Conservation (phyloP, 2,329 filamentous ascomycete genomes). For the Aspergillus chevalieri region DNA sequence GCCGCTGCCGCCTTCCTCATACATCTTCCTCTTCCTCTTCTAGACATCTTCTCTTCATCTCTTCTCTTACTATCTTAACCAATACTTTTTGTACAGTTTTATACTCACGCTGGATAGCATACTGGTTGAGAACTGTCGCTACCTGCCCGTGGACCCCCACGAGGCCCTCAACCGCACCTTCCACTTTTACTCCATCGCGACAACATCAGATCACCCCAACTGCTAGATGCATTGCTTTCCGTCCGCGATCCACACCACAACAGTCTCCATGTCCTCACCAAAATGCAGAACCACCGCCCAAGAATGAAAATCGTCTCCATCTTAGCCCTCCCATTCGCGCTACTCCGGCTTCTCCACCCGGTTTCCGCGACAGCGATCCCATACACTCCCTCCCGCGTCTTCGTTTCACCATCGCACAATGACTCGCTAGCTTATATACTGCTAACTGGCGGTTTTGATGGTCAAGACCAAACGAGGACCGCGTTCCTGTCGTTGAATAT, state of each 20-base stretch:
- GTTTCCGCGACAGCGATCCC: constrained; percentile 49
- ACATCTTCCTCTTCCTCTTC: not conserved
- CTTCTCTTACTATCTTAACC: not conserved
- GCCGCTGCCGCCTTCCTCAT: not conserved
- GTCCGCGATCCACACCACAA: not conserved
- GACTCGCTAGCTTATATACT: constrained; percentile 64
- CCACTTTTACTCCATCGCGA: not conserved
- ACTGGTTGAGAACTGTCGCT: too few species aligned
- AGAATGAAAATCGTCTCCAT: not conserved
- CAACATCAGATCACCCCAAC: not conserved
- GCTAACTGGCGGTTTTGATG: constrained; percentile 46
- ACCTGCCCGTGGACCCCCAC: not conserved
- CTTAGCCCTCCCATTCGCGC: constrained; percentile 3
- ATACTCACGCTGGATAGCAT: too few species aligned
- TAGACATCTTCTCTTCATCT: not conserved
- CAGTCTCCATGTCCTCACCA: not conserved
- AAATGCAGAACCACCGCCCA: not conserved
- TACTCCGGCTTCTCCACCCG: constrained; percentile 15
- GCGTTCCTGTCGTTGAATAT: constrained; percentile 61
- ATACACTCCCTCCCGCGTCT: constrained; percentile 70
- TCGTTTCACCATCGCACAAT: constrained; percentile 49
- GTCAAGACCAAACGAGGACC: constrained; percentile 19
- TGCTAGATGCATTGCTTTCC: not conserved
- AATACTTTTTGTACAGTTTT: not conserved
- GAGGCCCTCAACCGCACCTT: not conserved